phyloP scores from a whole-genome alignment of 2,329 filamentous ascomycete species.

The Paecilomyces fulvus region DNA sequence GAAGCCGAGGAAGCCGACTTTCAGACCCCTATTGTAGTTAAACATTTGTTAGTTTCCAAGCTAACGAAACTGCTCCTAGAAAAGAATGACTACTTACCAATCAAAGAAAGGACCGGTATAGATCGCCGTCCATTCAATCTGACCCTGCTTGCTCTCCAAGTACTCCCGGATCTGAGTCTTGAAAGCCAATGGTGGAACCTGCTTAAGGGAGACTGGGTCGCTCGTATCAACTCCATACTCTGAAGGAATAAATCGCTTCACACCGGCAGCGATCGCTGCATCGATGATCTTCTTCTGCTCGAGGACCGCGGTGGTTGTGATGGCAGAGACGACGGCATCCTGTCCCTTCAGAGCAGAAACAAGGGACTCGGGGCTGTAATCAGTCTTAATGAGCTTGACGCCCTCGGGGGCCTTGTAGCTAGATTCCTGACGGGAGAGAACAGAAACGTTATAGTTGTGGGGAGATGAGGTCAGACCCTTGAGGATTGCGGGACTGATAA shows the following conservation, averaged over 20 bases:
- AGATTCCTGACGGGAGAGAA: conserved; percentile 8
- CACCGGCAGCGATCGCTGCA: conserved; percentile 51
- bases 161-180: conserved; percentile 9
- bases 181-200: conserved; percentile 4
- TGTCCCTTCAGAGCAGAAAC: conserved; percentile 10
- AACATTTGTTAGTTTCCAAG: not conserved
- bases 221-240: conserved; percentile 36
- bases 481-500: conserved; percentile 3
- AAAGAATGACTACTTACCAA: conserved; percentile 1
- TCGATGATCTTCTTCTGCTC: conserved; percentile 48
- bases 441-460: conserved; percentile 9
- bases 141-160: conserved; percentile 9
- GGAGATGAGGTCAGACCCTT: conserved; percentile 6
- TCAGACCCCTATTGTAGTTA: conserved; percentile 3
- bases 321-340: conserved; percentile 13
- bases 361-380: conserved; percentile 14
- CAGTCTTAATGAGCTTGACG: conserved; percentile 7
- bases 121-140: conserved; percentile 9
- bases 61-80: not conserved
- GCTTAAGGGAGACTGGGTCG: conserved; percentile 2
- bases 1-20: conserved; percentile 23
- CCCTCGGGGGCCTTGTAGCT: conserved; percentile 6
- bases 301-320: conserved; percentile 13
- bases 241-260: conserved; percentile 53
- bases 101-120: conserved; percentile 8